A percentile compares a stretch with the other conserved stretches of the same genome.
phyloP scores from a whole-genome alignment of 2,329 filamentous ascomycete genomes.

The Aurifilum marmelostoma region DNA sequence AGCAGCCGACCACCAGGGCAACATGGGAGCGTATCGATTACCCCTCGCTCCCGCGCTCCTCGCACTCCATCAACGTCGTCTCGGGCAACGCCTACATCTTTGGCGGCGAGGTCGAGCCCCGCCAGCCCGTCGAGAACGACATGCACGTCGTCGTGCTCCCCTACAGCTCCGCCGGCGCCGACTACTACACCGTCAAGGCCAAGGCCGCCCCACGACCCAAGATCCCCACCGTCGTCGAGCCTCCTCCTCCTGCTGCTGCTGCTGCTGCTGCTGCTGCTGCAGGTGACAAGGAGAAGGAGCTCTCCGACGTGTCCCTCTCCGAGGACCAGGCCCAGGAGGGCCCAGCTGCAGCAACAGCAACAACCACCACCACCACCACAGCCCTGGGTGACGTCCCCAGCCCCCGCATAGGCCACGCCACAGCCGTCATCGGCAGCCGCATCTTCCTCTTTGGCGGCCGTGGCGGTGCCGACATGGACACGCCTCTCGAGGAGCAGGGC shows the following conservation, averaged over 20 bases:
- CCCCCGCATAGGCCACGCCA: constrained; percentile 74
- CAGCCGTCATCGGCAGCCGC: constrained; percentile 66
- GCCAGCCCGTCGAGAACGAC: constrained; percentile 70
- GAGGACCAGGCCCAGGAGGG: constrained; percentile 1
- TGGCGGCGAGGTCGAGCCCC: constrained; percentile 70
- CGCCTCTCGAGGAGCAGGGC: constrained; percentile 73
- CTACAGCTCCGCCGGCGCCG: constrained; percentile 58
- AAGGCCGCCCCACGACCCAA: constrained; percentile 39
- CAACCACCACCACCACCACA: constrained; percentile 25
- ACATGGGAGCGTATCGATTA: constrained; percentile 64
- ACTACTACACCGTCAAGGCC: constrained; percentile 62
- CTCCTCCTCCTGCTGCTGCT: constrained; percentile 17
- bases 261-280: constrained; percentile 13
- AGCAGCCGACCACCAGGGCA: constrained; percentile 48
- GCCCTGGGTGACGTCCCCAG: constrained; percentile 56
- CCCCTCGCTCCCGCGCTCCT: constrained; percentile 69
- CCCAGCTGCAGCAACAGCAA: constrained; percentile 32
- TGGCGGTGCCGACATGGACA: constrained; percentile 65
- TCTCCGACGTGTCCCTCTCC: constrained; percentile 32
- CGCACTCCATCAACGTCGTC: constrained; percentile 69
- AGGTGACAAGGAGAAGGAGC: constrained; percentile 38
- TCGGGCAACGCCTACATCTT: constrained; percentile 65
- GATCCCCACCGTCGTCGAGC: constrained; percentile 33
- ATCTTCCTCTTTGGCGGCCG: constrained; percentile 85
- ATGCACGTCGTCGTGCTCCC: constrained; percentile 69